A percentile compares a stretch with the other conserved stretches of the same genome.
Conservation (phyloP, 179 eudicot genomes). For the Actinidia chinensis region DNA sequence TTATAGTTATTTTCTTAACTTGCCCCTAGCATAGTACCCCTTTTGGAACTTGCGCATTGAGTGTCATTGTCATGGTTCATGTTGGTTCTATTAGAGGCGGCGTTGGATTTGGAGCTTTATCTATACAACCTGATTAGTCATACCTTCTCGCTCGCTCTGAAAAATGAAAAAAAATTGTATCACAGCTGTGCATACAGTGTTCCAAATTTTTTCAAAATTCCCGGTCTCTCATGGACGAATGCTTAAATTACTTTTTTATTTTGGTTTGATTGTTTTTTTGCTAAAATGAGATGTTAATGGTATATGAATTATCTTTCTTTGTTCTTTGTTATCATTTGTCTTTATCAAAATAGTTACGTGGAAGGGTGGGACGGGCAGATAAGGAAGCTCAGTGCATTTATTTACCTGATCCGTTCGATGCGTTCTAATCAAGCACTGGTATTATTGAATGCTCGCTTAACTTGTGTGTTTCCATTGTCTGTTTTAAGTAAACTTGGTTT, state of each 20-base stretch:
- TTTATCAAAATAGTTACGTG: conserved; percentile 66
- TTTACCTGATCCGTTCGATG: conserved; percentile 77
- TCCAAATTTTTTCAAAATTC: background rate
- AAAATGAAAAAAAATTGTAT: background rate
- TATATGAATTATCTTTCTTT: background rate
- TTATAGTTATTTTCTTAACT: no score
- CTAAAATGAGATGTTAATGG: background rate
- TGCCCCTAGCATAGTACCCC: no score
- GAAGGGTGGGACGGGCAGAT: conserved; percentile 95
- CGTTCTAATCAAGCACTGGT: conserved; percentile 88
- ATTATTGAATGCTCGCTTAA: conserved; percentile 11
- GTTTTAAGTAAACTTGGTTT: background rate
- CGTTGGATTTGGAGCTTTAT: conserved; percentile 7
- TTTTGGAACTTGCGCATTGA: no score
- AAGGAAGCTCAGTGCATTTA: conserved; percentile 92
- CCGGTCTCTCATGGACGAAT: background rate
- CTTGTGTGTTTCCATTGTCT: background rate
- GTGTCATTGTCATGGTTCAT: no score
- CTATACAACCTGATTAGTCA: background rate
- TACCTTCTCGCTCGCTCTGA: background rate
- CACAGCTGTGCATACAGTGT: background rate
- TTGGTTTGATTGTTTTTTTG: background rate
- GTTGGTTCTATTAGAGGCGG: no score
- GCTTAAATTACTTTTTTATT: background rate
- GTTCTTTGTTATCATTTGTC: conserved; percentile 13